phyloP scores from a whole-genome alignment of 1,139 yeast genomes.

The Pneumocystis jirovecii region DNA sequence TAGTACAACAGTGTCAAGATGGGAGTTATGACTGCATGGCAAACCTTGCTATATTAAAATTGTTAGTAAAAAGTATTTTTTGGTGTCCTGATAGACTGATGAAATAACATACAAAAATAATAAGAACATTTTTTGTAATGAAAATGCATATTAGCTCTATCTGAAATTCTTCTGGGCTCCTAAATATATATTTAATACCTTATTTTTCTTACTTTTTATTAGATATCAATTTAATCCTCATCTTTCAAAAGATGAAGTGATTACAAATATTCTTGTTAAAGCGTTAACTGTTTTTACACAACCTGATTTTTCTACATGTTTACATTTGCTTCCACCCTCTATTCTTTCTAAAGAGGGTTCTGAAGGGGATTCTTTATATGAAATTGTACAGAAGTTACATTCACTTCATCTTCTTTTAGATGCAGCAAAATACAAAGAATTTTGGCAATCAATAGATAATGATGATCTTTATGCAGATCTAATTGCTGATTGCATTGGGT shows the following conservation, averaged over 20 bases:
- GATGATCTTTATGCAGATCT: slow-evolving; percentile 26
- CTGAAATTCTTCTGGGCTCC: not conserved
- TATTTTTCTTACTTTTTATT: not conserved
- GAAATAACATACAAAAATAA: slow-evolving; percentile 6
- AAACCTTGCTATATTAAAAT: slow-evolving; percentile 33
- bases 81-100: not conserved
- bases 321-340: slow-evolving; percentile 33
- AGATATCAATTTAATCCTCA: slow-evolving; percentile 27
- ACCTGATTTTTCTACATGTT: slow-evolving; percentile 31
- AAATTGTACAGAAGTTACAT: slow-evolving; percentile 27
- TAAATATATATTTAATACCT: not conserved
- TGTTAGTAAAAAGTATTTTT: slow-evolving; percentile 18
- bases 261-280: slow-evolving; percentile 28
- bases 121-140: slow-evolving; percentile 6
- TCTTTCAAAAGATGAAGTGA: slow-evolving; percentile 28
- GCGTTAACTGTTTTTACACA: slow-evolving; percentile 31
- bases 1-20: slow-evolving; percentile 27
- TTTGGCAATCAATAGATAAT: slow-evolving; percentile 25
- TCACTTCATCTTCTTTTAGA: slow-evolving; percentile 27
- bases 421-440: slow-evolving; percentile 25
- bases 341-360: slow-evolving; percentile 18
- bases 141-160: slow-evolving; percentile 1
- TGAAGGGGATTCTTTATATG: slow-evolving; percentile 20
- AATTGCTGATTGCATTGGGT: slow-evolving; percentile 25
- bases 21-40: slow-evolving; percentile 31